These are phyloP conservation scores for Hypoxylon sp. DNA, from an alignment of 2,329 filamentous ascomycete genomes.

Conservation along the genomic window DNA sequence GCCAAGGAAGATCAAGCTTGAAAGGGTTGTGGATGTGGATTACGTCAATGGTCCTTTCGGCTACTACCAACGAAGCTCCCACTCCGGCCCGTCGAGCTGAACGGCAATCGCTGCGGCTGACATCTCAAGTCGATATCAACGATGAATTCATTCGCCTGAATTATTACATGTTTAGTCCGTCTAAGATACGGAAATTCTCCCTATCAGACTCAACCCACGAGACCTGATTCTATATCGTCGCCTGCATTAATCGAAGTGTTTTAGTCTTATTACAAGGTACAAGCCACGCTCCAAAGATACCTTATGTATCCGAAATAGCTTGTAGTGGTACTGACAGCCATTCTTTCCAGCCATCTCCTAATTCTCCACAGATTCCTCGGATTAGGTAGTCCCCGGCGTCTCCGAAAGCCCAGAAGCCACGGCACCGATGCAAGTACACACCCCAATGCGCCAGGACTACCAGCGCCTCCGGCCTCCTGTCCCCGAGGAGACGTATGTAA, in stretches of 20 bases:
- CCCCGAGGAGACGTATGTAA: background rate
- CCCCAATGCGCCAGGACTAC: background rate
- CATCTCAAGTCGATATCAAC: background rate
- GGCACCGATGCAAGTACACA: background rate
- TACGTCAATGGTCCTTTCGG: conserved; percentile 25
- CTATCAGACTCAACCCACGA: background rate
- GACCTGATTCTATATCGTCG: background rate
- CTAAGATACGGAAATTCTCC: background rate
- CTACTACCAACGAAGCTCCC: conserved; percentile 24
- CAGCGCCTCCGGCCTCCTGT: background rate
- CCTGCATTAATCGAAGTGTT: background rate
- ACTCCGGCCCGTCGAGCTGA: background rate
- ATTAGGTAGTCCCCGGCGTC: background rate
- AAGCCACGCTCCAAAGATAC: background rate
- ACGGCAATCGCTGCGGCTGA: background rate
- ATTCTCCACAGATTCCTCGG: background rate
- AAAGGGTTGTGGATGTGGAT: conserved; percentile 45
- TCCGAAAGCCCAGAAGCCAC: background rate
- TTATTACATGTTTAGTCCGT: background rate
- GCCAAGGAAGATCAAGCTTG: conserved; percentile 27
- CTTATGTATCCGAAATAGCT: background rate
- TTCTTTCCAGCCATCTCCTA: background rate
- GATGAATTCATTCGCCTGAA: background rate
- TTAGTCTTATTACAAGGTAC: background rate
- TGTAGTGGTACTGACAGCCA: background rate